phyloP scores from a whole-genome alignment of 1,284 basidiomycete genomes.

The Ustilago xerochloae region DNA sequence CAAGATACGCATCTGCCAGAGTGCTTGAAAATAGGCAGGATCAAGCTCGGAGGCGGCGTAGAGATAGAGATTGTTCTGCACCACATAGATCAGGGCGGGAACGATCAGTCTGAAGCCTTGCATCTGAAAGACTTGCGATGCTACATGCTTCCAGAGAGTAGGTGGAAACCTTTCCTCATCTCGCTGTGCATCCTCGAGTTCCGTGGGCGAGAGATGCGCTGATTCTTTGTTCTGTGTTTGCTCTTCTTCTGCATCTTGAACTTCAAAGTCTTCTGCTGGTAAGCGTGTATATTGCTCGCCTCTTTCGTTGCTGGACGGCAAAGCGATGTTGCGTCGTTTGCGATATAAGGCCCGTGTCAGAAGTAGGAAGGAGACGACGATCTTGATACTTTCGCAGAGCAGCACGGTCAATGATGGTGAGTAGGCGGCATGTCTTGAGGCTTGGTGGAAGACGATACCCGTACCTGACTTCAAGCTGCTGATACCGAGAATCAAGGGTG shows the following conservation, averaged over 20 bases:
- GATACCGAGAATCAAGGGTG: constrained; percentile 15
- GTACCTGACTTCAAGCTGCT: constrained; percentile 17
- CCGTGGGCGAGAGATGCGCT: background rate
- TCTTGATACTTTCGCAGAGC: constrained; percentile 27
- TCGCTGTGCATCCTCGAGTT: background rate
- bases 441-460: constrained; percentile 26
- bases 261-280: constrained; percentile 11
- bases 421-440: constrained; percentile 22
- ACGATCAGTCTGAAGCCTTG: constrained; percentile 19
- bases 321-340: background rate
- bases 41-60: constrained; percentile 28
- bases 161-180: background rate
- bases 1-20: constrained; percentile 37
- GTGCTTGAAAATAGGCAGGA: constrained; percentile 30
- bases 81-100: constrained; percentile 38
- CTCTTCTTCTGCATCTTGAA: background rate
- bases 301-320: background rate
- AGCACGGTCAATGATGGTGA: constrained; percentile 27
- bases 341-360: constrained; percentile 14
- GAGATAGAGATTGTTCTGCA: constrained; percentile 37
- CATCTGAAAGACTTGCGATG: constrained; percentile 10
- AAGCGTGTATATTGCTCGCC: constrained; percentile 3
- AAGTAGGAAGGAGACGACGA: constrained; percentile 7
- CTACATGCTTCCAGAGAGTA: constrained; percentile 10
- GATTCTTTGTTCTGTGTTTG: background rate